Conservation (phyloP, 176 grass and related monocot species). For the Avena sativa region DNA sequence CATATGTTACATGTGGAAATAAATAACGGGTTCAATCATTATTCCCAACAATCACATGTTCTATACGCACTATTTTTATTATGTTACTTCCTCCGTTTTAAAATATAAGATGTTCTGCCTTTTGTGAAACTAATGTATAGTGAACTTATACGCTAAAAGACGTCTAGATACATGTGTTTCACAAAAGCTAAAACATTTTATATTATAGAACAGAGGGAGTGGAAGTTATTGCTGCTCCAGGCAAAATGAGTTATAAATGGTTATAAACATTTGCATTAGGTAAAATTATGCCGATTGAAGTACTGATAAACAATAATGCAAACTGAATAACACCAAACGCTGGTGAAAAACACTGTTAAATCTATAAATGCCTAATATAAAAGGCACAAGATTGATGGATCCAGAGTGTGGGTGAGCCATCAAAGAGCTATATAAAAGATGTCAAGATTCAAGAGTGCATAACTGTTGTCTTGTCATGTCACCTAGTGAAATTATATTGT, state of each 20-base stretch:
- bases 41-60: neutral
- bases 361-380: neutral
- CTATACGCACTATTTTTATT: neutral
- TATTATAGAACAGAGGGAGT: no score
- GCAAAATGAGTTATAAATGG: neutral
- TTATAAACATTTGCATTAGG: neutral
- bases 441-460: neutral
- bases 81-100: neutral
- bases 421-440: neutral
- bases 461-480: neutral
- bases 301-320: no score
- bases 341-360: neutral
- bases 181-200: no score
- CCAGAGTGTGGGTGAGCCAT: neutral
- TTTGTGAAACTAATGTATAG: no score
- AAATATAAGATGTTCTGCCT: no score
- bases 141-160: no score
- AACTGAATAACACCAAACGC: no score
- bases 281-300: neutral
- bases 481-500: neutral
- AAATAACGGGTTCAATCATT: neutral
- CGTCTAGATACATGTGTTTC: no score
- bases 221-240: neutral
- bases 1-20: neutral
- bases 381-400: neutral